phyloP scores from a whole-genome alignment of 2,329 filamentous ascomycete species.

The Botrytis sinoallii region DNA sequence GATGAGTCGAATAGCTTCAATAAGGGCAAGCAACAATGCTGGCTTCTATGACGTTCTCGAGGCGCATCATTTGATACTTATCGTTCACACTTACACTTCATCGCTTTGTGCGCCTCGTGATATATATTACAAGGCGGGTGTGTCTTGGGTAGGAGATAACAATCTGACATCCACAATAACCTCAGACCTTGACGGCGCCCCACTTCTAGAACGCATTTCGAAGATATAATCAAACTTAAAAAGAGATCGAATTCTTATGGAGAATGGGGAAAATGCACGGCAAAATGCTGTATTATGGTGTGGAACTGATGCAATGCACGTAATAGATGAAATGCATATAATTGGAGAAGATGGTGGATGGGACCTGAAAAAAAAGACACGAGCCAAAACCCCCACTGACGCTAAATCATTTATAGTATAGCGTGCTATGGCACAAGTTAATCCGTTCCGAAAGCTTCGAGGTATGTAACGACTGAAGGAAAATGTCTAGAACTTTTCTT shows the following conservation, averaged over 20 bases:
- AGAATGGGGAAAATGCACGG: neutral
- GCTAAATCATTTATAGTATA: neutral
- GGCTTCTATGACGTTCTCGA: neutral
- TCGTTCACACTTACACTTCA: neutral
- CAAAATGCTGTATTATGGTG: neutral
- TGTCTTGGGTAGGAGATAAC: neutral
- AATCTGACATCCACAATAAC: neutral
- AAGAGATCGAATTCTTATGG: neutral
- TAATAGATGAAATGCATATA: conserved; percentile 4
- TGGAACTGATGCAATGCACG: conserved; percentile 15
- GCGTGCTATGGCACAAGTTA: neutral
- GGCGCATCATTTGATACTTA: neutral
- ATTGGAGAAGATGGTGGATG: neutral
- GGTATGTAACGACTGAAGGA: conserved; percentile 10
- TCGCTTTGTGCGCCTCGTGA: neutral
- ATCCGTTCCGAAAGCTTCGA: conserved; percentile 7
- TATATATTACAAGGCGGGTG: neutral
- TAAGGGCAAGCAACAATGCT: neutral
- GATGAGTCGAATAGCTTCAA: neutral
- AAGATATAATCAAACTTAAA: neutral
- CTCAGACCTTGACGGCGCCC: neutral
- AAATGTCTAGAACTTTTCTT: conserved; percentile 12
- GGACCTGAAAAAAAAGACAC: neutral
- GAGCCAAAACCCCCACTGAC: neutral
- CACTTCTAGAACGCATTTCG: neutral